These are phyloP conservation scores for Austroboletus novae-zelandiae DNA, from an alignment of 1,284 basidiomycete genomes.

Conservation along the genomic window DNA sequence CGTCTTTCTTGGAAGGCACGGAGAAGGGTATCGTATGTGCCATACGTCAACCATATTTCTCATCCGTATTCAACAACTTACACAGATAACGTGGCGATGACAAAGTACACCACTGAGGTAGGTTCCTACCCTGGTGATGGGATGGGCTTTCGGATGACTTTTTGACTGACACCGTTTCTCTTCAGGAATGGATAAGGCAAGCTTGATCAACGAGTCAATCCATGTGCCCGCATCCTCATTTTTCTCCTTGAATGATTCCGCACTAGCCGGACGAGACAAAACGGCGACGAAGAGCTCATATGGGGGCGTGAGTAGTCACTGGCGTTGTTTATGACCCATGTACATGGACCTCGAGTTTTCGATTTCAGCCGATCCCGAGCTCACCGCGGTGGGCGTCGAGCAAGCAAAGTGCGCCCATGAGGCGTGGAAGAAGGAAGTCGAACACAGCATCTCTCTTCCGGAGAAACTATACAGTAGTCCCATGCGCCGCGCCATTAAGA, in stretches of 20 bases:
- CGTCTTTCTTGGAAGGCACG: slow-evolving; percentile 67
- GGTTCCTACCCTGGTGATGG: slow-evolving; percentile 11
- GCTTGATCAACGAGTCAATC: slow-evolving; percentile 15
- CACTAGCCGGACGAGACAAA: slow-evolving; percentile 55
- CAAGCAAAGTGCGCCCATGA: slow-evolving; percentile 60
- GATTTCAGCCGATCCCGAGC: slow-evolving; percentile 65
- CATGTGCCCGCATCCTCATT: not conserved
- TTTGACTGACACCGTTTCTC: not conserved
- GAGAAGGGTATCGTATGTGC: slow-evolving; percentile 56
- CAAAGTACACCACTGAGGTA: slow-evolving; percentile 65
- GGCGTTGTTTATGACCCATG: not conserved
- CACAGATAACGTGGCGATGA: slow-evolving; percentile 71
- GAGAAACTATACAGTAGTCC: slow-evolving; percentile 70
- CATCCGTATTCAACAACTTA: not conserved
- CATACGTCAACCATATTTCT: not conserved
- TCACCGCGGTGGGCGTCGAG: slow-evolving; percentile 62
- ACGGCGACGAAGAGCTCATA: slow-evolving; percentile 67
- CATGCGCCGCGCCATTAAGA: slow-evolving; percentile 68
- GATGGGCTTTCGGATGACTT: not conserved
- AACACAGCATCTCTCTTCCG: slow-evolving; percentile 56
- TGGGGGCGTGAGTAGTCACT: slow-evolving; percentile 69
- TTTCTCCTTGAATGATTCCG: not conserved
- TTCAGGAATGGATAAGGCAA: slow-evolving; percentile 56
- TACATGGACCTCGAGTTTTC: not conserved
- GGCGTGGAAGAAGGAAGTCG: slow-evolving; percentile 61